Conservation (phyloP, 441 rosid genomes). For the Euphorbia neoarborescens region DNA sequence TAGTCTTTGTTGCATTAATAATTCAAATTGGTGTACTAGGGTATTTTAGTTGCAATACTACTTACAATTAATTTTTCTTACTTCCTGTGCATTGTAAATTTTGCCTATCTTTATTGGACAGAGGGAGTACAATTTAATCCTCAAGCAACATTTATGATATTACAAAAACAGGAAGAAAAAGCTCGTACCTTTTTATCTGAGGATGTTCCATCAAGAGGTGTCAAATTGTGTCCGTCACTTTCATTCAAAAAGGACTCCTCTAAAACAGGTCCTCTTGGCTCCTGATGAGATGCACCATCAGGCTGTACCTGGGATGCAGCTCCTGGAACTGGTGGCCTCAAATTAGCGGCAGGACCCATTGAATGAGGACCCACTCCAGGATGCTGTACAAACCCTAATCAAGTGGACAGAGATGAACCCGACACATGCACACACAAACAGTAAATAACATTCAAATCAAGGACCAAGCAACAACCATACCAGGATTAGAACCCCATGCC, state of each 20-base stretch:
- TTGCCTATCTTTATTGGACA: too few relatives aligned
- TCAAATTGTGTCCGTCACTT: constrained; percentile 36
- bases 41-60: too few relatives aligned
- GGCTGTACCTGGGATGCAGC: constrained; percentile 36
- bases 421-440: constrained; percentile 8
- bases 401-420: constrained; percentile 13
- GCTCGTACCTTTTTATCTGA: constrained; percentile 54
- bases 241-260: constrained; percentile 59
- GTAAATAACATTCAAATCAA: constrained; percentile 9
- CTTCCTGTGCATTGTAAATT: too few relatives aligned
- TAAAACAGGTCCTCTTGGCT: constrained; percentile 37
- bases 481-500: constrained; percentile 65
- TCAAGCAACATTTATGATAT: neutral
- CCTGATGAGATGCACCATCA: constrained; percentile 42
- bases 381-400: constrained; percentile 67
- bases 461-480: constrained; percentile 33
- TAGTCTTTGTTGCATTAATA: too few relatives aligned
- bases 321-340: constrained; percentile 58
- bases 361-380: constrained; percentile 50
- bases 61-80: too few relatives aligned
- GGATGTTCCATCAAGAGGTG: constrained; percentile 37
- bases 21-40: too few relatives aligned
- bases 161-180: constrained; percentile 12
- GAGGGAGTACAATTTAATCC: neutral
- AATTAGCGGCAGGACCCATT: constrained; percentile 48